Evolutionary conservation across 371 early-diverging fungal species (phyloP), one percentile per base, ranked within the genome.

Genomic region (Blakeslea trispora): DNA sequence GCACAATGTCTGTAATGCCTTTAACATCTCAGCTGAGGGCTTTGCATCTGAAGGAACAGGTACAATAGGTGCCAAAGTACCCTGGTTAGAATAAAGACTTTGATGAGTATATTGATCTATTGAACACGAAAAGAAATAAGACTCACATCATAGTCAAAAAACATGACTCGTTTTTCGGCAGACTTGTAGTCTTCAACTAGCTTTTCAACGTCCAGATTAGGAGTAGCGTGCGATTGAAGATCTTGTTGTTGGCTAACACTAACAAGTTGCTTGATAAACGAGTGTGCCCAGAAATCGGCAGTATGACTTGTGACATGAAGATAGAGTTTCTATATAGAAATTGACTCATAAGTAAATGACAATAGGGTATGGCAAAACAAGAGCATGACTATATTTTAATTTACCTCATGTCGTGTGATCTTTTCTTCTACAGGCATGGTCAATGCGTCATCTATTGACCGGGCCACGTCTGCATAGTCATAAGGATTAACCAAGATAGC

Each of bases 401-500:
- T 22, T 22, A 72, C 71, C 44, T 67, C 41, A 55, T 72, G 74
- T 3, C 75, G 59, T 17, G 75, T 72, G 13, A 37, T 46, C 42
- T 91, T 91, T 46, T 98, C 96, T 47, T 95, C 93, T 31, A 73
- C 53, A 8, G 84, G 57, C 84, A 98, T 89, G 41, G 69, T 69
- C 17, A 99, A 79, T 3, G 96, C 98, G 21, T 90, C 90, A 54
- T 92, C 64, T 53, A 99, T 90, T 4, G 94, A 89, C 44, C 85
- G 75, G 13, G 99, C 93, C 11, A 99, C 96, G 14, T 93, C 97
- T 19, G 72, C 75, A 59, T 87, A 93, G 68, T 97, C 95, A 94
- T 95, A 99, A 11, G 99, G 97, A 66, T 99, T 99, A 43, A 98
- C 93, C 50, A 93, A 77, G 42, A 98, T 75, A 9, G 97, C 93